Percentiles rank a stretch among this genome's conserved stretches.
Conservation (phyloP, 139 green algal species). For the Desmodesmus armatus region DNA sequence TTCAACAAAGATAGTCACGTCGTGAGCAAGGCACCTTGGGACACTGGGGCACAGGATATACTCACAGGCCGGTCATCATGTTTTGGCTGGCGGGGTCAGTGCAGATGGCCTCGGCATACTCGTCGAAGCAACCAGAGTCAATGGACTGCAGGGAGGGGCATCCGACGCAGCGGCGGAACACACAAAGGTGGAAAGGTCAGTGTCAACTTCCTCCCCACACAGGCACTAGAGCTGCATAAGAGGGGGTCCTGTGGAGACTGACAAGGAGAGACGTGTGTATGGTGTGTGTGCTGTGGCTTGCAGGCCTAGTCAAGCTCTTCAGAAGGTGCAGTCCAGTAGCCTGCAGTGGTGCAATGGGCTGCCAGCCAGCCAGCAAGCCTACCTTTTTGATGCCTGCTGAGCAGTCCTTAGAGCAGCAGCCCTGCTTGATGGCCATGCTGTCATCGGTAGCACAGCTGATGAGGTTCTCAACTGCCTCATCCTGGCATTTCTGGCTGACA, state of each 20-base stretch:
- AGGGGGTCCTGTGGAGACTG: no score
- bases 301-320: background rate
- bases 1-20: no score
- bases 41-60: background rate
- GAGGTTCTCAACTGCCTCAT: background rate
- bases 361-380: background rate
- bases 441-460: background rate
- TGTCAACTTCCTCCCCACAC: background rate
- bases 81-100: background rate
- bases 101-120: constrained; percentile 24
- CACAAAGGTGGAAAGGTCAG: background rate
- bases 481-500: background rate
- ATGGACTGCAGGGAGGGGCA: background rate
- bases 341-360: background rate
- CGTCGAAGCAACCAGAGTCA: constrained; percentile 7
- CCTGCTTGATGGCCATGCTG: constrained; percentile 14
- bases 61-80: constrained; percentile 9
- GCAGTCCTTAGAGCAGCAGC: constrained; percentile 15
- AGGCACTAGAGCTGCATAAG: background rate
- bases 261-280: background rate
- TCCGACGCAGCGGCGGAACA: background rate
- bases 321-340: background rate
- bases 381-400: background rate
- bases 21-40: background rate
- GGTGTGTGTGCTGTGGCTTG: background rate